Percentiles rank a stretch among this genome's conserved stretches.
These are phyloP conservation scores for Leccinum longicurvipes DNA, from an alignment of 768 basidiomycete species.

Conservation along the genomic window DNA sequence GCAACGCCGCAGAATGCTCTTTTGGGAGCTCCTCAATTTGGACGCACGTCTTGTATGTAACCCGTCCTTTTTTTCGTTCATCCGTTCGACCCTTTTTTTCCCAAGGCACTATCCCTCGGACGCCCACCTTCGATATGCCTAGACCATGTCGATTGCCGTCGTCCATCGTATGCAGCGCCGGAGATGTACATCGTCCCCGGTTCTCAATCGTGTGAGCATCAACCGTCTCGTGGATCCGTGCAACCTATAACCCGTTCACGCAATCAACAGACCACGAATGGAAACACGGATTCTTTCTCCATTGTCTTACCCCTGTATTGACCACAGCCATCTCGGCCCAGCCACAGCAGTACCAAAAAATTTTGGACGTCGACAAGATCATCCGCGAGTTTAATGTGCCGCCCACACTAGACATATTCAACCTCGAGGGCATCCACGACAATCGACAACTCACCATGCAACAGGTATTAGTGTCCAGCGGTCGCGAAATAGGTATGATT, in stretches of 20 bases:
- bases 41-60: constrained; percentile 62
- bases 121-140: constrained; percentile 68
- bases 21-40: constrained; percentile 73
- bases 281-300: constrained; percentile 63
- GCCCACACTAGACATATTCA: constrained; percentile 43
- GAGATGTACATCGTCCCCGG: constrained; percentile 30
- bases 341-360: constrained; percentile 47
- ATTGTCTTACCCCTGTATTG: constrained; percentile 61
- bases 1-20: constrained; percentile 63
- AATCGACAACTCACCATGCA: constrained; percentile 62
- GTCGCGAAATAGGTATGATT: constrained; percentile 58
- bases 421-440: constrained; percentile 34
- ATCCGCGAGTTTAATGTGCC: constrained; percentile 59
- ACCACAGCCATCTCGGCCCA: constrained; percentile 54
- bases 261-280: constrained; percentile 58
- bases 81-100: constrained; percentile 5
- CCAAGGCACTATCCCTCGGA: constrained; percentile 64
- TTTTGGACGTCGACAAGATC: constrained; percentile 50
- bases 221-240: background rate
- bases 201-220: constrained; percentile 28
- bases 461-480: constrained; percentile 54
- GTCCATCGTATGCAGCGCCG: constrained; percentile 32
- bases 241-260: constrained; percentile 9
- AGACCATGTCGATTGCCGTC: constrained; percentile 60
- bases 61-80: constrained; percentile 14